Conservation (phyloP, 805 yeast species). For the Starmerella davenportii region DNA sequence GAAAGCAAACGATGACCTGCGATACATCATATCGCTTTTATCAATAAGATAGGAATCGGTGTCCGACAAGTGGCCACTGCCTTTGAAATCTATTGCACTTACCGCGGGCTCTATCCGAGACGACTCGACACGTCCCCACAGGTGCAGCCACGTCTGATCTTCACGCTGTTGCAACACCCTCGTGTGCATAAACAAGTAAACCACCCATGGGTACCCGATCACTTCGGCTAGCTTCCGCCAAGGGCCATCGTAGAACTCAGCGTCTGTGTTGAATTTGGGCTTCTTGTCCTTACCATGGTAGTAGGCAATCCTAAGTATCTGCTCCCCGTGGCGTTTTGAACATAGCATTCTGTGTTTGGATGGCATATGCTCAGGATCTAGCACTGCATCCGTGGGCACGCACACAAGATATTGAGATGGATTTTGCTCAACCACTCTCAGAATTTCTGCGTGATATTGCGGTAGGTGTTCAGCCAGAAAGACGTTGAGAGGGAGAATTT, state of each 20-base stretch:
- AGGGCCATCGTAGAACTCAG: slow-evolving; percentile 9
- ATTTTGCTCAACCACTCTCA: no score
- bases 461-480: no score
- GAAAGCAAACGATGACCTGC: not conserved
- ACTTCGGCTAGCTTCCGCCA: slow-evolving; percentile 2
- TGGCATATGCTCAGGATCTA: no score
- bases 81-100: not conserved
- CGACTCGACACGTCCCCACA: not conserved
- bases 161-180: not conserved
- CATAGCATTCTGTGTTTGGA: no score
- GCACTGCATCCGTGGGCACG: no score
- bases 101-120: not conserved
- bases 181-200: slow-evolving; percentile 2
- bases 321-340: not conserved
- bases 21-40: not conserved
- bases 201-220: slow-evolving; percentile 2
- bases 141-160: not conserved
- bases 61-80: no score
- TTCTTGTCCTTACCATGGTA: not conserved
- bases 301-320: not conserved
- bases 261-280: not conserved
- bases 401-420: no score
- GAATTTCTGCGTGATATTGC: no score
- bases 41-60: not conserved
- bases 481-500: no score